Evolutionary conservation across 257 asterid genomes (phyloP).

Genomic region (Solanum bulbocastanum): DNA sequence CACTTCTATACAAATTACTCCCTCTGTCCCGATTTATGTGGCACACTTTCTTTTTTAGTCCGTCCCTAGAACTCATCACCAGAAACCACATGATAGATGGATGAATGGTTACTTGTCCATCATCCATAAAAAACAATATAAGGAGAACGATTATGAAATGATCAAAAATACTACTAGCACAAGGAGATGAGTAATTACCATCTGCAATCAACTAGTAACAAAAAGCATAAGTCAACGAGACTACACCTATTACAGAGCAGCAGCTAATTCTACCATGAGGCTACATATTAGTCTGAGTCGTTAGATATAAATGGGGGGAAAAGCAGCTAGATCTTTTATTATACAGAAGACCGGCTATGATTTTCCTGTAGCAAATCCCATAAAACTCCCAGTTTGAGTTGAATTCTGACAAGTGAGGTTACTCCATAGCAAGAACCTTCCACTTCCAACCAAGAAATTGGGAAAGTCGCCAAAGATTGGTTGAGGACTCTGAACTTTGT

Average conservation of each 20-base stretch:
- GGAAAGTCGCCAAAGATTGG: not conserved
- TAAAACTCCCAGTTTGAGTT: not conserved
- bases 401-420: not conserved
- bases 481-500: not conserved
- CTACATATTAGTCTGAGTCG: not conserved
- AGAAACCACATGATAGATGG: not conserved
- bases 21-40: not conserved
- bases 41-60: not conserved
- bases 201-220: not conserved
- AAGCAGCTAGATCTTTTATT: not conserved
- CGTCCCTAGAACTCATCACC: not conserved
- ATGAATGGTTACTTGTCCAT: not conserved
- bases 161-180: not conserved
- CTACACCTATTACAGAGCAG: not conserved
- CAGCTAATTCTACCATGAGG: not conserved
- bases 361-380: not conserved
- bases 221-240: not conserved
- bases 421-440: not conserved
- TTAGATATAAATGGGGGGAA: not conserved
- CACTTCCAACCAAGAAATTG: not conserved
- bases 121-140: not conserved
- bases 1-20: not conserved
- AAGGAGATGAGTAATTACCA: not conserved
- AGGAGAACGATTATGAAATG: not conserved
- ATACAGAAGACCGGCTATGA: not conserved